These are phyloP conservation scores for Lactifluus volemus DNA, from an alignment of 768 basidiomycete genomes.

Conservation along the genomic window DNA sequence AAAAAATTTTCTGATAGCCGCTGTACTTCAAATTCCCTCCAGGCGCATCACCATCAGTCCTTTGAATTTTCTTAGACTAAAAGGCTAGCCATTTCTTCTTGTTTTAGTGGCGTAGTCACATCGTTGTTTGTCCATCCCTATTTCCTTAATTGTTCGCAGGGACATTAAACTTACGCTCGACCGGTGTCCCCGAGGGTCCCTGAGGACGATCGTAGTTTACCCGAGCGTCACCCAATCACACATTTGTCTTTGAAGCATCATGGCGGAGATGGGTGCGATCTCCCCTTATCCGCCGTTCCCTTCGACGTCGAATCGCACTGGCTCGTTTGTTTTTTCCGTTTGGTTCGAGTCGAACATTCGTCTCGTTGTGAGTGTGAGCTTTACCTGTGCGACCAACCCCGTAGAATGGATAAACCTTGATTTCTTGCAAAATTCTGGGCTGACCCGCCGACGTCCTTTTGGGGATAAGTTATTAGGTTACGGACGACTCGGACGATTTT, in stretches of 20 bases:
- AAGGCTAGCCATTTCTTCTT: neutral
- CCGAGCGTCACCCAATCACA: neutral
- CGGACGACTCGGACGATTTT: no score
- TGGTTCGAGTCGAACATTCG: neutral
- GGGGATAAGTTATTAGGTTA: neutral
- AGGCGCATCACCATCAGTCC: conserved; percentile 20
- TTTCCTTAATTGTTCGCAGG: no score
- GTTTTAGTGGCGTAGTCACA: neutral
- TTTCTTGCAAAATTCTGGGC: no score
- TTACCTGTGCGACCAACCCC: neutral
- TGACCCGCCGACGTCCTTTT: neutral
- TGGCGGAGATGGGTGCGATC: neutral
- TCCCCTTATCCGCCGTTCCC: neutral
- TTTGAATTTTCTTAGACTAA: conserved; percentile 18
- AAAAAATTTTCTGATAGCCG: conserved; percentile 21
- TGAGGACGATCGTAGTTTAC: neutral
- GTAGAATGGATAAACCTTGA: no score
- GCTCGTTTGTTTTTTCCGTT: neutral
- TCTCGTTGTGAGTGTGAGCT: neutral
- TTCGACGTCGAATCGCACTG: neutral
- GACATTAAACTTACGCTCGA: neutral
- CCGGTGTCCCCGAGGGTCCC: neutral
- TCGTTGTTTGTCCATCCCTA: neutral
- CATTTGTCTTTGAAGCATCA: neutral
- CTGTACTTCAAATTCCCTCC: conserved; percentile 36